Evolutionary conservation across 1,139 yeast species (phyloP).

Genomic region (Yamadazyma diddensiae): DNA sequence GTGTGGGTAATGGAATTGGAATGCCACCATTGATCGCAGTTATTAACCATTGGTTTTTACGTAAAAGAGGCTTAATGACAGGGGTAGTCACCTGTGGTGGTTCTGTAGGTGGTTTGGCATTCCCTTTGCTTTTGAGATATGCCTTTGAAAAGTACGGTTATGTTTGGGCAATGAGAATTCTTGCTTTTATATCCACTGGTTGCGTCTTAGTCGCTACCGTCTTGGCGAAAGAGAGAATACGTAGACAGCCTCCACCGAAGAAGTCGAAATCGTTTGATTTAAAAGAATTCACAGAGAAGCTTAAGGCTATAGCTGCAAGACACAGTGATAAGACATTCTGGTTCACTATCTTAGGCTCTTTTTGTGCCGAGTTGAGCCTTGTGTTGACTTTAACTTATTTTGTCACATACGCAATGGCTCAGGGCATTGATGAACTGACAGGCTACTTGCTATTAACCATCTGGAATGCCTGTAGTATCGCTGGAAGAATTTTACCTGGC

Average conservation of each 20-base stretch:
- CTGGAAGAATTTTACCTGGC: slow-evolving; percentile 59
- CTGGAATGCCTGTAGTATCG: slow-evolving; percentile 56
- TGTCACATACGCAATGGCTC: slow-evolving; percentile 52
- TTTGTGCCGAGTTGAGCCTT: slow-evolving; percentile 55
- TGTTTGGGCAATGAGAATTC: slow-evolving; percentile 35
- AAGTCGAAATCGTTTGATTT: slow-evolving; percentile 2
- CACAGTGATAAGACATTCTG: slow-evolving; percentile 19
- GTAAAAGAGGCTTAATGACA: slow-evolving; percentile 33
- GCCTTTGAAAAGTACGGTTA: slow-evolving; percentile 32
- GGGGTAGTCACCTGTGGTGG: slow-evolving; percentile 43
- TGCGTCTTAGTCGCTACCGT: slow-evolving; percentile 37
- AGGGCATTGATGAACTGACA: slow-evolving; percentile 51
- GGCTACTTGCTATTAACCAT: slow-evolving; percentile 54
- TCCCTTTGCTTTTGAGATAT: slow-evolving; percentile 33
- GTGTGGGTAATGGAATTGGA: slow-evolving; percentile 33
- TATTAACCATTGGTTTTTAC: slow-evolving; percentile 37
- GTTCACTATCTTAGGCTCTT: slow-evolving; percentile 29
- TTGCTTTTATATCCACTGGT: slow-evolving; percentile 28
- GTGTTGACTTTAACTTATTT: slow-evolving; percentile 52
- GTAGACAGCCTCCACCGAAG: slow-evolving; percentile 3
- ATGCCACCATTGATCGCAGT: slow-evolving; percentile 40
- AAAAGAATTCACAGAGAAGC: neutral
- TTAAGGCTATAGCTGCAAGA: slow-evolving; percentile 4
- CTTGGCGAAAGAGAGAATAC: slow-evolving; percentile 44
- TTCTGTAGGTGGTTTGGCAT: slow-evolving; percentile 36